Conservation (phyloP, 257 asterid genomes). For the Solanum pinnatisectum region DNA sequence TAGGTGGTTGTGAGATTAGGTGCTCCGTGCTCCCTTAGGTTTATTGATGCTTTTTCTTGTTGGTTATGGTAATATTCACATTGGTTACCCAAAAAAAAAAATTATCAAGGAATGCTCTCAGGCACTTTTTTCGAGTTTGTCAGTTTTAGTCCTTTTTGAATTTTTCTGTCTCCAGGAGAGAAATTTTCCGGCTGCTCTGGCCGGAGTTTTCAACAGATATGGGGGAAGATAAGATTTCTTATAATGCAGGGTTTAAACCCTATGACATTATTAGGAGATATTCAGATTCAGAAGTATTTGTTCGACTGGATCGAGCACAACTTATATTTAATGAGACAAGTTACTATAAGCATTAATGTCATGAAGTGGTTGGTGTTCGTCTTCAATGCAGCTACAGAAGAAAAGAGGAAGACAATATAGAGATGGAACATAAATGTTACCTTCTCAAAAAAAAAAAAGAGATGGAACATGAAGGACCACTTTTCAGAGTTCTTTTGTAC, state of each 20-base stretch:
- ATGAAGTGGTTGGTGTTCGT: background rate
- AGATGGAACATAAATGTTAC: no score
- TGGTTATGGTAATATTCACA: background rate
- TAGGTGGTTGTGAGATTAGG: background rate
- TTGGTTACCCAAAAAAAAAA: no score
- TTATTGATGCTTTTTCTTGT: background rate
- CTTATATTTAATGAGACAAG: background rate
- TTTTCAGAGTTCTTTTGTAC: background rate
- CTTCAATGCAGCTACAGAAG: background rate
- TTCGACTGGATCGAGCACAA: background rate
- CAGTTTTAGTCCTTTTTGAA: no score
- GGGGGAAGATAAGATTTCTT: background rate
- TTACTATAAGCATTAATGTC: background rate
- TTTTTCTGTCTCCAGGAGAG: no score
- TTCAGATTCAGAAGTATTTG: background rate
- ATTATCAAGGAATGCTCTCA: no score
- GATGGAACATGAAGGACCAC: background rate
- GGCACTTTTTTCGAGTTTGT: no score
- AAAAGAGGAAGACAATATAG: no score
- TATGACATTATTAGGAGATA: background rate
- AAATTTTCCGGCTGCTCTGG: no score
- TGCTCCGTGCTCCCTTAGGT: background rate
- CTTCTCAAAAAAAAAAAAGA: no score
- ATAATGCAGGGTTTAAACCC: background rate
- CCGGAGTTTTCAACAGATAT: no score